Base-by-base conservation (phyloP, 768 basidiomycete genomes). In the Russula sp. region DNA sequence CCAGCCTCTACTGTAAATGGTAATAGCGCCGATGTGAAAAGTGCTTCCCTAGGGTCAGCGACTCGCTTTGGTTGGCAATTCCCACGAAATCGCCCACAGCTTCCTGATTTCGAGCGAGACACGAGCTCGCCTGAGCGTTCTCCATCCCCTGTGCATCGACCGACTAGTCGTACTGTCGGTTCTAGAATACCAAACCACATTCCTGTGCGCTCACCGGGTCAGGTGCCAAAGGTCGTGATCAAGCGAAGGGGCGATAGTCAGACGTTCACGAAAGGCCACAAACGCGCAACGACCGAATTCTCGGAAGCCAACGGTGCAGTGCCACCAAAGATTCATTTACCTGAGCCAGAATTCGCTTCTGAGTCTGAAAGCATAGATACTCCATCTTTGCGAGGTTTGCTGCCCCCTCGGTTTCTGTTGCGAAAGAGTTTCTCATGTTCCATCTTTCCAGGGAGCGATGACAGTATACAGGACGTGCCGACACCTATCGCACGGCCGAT, bases 41-140 rank as follows among this genome's bases (percentile, higher is more conserved):
- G 38, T 26, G 34, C 48, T 28, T 32, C 44, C 18, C 53, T 44
- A 7, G 49, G 3, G 1, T 64, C 74, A 18, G 73, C 72, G 3
- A 30, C 65, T 5, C 72, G 66, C 36, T 76, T 78, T 65, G 77
- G 76, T 14, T 81, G 78, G 77, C 72, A 76, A 53, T 77, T 79
- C 51, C 73, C 77, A 7, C 53, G 76, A 46, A 69, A 63, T 13
- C 71, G 71, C 52, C 58, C 67, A 1, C 68, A 63, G 44, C 74
- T 82, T 24, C 76, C 80, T 40, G 76, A 80, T 1, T 71, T 81
- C 18, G 77, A 80, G 59, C 61, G 76, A 1, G 77, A 79, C 44
- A 63, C 67, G 28, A 73, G 73, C 10, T 72, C 72, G 2, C 69
- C 69, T 1, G 70, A 68, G 63, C 69, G 68, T 14, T 70, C 71